Evolutionary conservation across 2,329 filamentous ascomycete species (phyloP).

Genomic region (Verticillium nubilum): DNA sequence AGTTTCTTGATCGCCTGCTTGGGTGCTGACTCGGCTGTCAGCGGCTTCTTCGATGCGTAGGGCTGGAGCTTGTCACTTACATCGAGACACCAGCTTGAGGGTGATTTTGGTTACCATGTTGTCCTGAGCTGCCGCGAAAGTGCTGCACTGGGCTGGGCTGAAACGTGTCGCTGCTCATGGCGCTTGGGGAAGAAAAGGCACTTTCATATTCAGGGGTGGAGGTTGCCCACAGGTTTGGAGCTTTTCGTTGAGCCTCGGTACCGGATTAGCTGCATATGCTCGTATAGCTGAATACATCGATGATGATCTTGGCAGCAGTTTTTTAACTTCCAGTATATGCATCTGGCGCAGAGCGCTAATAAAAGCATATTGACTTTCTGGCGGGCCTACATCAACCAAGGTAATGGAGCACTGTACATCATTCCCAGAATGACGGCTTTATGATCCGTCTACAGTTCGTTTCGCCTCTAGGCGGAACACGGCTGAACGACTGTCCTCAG

Average conservation of each 20-base stretch:
- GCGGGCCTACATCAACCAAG: no score
- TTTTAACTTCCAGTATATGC: not conserved
- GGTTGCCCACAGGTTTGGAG: not conserved
- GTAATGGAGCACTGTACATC: no score
- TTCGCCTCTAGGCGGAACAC: no score
- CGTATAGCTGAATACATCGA: no score
- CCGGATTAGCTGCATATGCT: not conserved
- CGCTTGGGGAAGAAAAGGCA: not conserved
- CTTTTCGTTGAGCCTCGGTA: not conserved
- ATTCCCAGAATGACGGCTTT: no score
- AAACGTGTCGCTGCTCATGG: not conserved
- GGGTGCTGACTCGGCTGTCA: constrained; percentile 26
- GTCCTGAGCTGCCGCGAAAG: not conserved
- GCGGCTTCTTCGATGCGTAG: not conserved
- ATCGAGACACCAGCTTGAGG: constrained; percentile 37
- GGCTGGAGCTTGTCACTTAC: constrained; percentile 17
- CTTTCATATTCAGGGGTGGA: not conserved
- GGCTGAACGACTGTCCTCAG: no score
- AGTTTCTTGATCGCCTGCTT: constrained; percentile 49
- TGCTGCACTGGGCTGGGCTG: not conserved
- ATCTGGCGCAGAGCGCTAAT: no score
- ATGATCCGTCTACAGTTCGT: no score
- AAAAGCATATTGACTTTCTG: no score
- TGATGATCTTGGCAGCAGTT: no score
- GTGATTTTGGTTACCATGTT: constrained; percentile 27